Base-by-base conservation (phyloP, 2,329 filamentous ascomycete genomes). In the Fusarium circinatum region DNA sequence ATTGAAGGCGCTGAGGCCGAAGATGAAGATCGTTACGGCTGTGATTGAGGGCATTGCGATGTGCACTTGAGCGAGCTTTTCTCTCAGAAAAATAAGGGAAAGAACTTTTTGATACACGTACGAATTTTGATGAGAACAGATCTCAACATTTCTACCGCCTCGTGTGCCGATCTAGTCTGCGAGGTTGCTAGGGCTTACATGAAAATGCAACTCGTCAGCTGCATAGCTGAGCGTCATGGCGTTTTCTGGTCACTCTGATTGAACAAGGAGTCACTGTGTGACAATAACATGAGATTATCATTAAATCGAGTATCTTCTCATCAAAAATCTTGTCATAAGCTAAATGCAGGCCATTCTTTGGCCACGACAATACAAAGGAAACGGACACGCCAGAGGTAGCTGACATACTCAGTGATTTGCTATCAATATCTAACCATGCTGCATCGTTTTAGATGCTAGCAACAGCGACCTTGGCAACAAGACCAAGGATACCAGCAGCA, bases 401-500 rank as follows among this genome's bases (percentile, higher is more conserved):
- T 52, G 63, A 42, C 62, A 67, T 41, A 39, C 65, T 68, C n/a
- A 9, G 45, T 48, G 28, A 45, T 18, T 30, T 38, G 22, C 47
- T 32, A 49, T 57, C 4, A 45, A 14, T 30, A 15, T 24, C 11
- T 8, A 26, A 26, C 8, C 4, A n/a, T 47, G 8, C 17, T 5
- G 17, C 55, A 36, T 32, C 10, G 11, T 10, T 32, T 20, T 45
- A 70, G 9, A 30, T 45, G 52, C 71, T 71, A 17, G 69, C 71
- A 6, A 55, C 61, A 38, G 26, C 70, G 0, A 76, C 17, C 54
- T 76, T 75, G 44, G 12, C 42, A 6, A 72, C 75, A 52, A 76
- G 52, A 15, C 70, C 70, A 26, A 76, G 49, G 15, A 76, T 62
- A 11, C 65, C 62, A 22, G 75, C 57, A 22, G 65, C 75, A 8